A percentile compares a stretch with the other conserved stretches of the same genome.
Conservation (phyloP, 2,329 filamentous ascomycete genomes). For the Sporothrix pseudoabietina region DNA sequence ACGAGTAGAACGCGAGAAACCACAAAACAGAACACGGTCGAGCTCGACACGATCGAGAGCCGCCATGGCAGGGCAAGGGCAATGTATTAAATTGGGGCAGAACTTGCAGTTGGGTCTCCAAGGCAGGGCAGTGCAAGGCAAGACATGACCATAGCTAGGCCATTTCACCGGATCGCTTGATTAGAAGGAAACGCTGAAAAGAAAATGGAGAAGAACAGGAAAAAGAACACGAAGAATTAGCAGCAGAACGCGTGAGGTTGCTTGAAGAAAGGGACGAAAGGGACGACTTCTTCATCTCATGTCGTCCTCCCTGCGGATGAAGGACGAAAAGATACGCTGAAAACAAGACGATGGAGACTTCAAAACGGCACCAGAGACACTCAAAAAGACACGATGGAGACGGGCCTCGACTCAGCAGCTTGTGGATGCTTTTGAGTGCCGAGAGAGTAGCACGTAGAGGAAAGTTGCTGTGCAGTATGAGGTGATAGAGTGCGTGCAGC, state of each 20-base stretch:
- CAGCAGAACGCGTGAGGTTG: neutral
- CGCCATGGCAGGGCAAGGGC: neutral
- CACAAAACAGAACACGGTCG: neutral
- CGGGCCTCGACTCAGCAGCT: neutral
- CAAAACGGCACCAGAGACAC: neutral
- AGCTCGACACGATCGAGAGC: neutral
- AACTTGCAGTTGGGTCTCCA: neutral
- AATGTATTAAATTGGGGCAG: neutral
- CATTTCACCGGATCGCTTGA: neutral
- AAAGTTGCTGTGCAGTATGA: neutral
- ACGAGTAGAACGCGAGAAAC: constrained; percentile 22
- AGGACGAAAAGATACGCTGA: neutral
- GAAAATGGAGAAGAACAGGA: neutral
- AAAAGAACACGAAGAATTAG: neutral
- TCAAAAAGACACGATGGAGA: neutral
- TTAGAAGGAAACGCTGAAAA: neutral
- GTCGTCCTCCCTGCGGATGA: constrained; percentile 13
- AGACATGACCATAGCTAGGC: constrained; percentile 14
- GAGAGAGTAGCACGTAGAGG: neutral
- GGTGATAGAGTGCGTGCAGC: neutral
- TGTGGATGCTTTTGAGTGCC: neutral
- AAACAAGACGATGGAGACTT: neutral
- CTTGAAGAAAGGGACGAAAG: constrained; percentile 11
- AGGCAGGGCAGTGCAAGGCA: constrained; percentile 20
- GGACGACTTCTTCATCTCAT: constrained; percentile 27